Conservation (phyloP, 176 grass and related monocot genomes). For the Triticum dicoccoides region DNA sequence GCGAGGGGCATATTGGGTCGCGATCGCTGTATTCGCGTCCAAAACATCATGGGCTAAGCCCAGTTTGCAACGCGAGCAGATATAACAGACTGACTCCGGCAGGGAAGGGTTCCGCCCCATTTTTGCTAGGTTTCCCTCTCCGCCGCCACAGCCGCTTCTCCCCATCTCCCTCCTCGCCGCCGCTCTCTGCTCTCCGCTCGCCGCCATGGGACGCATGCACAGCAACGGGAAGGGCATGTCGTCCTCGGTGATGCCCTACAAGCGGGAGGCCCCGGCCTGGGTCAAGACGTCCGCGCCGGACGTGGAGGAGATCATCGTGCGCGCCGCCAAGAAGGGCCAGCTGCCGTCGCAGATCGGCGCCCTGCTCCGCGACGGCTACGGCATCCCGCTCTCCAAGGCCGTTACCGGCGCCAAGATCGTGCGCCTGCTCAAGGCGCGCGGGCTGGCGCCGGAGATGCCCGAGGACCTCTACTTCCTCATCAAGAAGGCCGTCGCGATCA, state of each 20-base stretch:
- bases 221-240: conserved; percentile 83
- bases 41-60: neutral
- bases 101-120: neutral
- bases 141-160: neutral
- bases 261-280: conserved; percentile 50
- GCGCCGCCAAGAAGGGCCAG: conserved; percentile 43
- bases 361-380: conserved; percentile 21
- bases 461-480: conserved; percentile 87
- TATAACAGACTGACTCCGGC: neutral
- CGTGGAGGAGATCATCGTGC: conserved; percentile 34
- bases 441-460: conserved; percentile 62
- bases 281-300: conserved; percentile 42
- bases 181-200: conserved; percentile 5
- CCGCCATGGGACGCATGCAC: conserved; percentile 81
- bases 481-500: conserved; percentile 88
- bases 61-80: neutral
- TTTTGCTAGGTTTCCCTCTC: conserved; percentile 26
- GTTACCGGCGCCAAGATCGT: conserved; percentile 73
- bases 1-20: too few relatives aligned
- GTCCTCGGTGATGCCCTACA: conserved; percentile 57
- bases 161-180: neutral
- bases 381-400: conserved; percentile 44
- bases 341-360: conserved; percentile 42
- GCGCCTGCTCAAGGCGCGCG: conserved; percentile 62
- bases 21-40: neutral